Percentiles rank a stretch among this genome's conserved stretches.
Conservation (phyloP, 83 land plant species). For the Picea engelmannii region DNA sequence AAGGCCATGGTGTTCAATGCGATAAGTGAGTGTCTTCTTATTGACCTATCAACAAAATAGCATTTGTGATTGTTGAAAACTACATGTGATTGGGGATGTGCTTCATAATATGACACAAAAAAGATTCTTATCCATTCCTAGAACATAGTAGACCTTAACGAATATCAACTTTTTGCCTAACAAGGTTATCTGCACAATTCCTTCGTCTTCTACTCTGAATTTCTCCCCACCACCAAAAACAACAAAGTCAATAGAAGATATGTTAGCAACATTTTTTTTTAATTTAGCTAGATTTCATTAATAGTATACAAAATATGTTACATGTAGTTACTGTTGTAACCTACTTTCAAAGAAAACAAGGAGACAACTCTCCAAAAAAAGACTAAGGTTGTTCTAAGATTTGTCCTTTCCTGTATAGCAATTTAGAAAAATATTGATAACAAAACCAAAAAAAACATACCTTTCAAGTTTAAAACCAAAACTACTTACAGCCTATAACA, state of each 20-base stretch:
- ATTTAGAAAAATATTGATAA: neutral
- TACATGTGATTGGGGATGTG: neutral
- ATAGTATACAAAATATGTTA: neutral
- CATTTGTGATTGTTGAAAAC: constrained; percentile 5
- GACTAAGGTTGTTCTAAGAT: neutral
- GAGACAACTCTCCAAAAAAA: too few species aligned
- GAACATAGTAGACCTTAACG: neutral
- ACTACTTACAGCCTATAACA: too few species aligned
- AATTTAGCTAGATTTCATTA: neutral
- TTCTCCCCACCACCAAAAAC: neutral
- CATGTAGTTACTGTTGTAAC: neutral
- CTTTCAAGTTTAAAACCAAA: too few species aligned
- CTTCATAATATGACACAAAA: neutral
- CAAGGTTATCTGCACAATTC: neutral
- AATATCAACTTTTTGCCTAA: neutral
- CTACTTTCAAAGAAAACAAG: neutral
- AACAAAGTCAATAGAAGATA: neutral
- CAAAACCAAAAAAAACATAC: too few species aligned
- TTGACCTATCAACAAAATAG: neutral
- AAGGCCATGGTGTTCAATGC: neutral
- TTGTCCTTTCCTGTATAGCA: neutral
- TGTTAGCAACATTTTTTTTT: neutral
- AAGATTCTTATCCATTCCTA: neutral
- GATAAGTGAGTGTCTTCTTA: neutral
- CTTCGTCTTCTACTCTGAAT: neutral